These are phyloP conservation scores for Tephrocybe sp. DNA, from an alignment of 768 basidiomycete species.

Conservation along the genomic window DNA sequence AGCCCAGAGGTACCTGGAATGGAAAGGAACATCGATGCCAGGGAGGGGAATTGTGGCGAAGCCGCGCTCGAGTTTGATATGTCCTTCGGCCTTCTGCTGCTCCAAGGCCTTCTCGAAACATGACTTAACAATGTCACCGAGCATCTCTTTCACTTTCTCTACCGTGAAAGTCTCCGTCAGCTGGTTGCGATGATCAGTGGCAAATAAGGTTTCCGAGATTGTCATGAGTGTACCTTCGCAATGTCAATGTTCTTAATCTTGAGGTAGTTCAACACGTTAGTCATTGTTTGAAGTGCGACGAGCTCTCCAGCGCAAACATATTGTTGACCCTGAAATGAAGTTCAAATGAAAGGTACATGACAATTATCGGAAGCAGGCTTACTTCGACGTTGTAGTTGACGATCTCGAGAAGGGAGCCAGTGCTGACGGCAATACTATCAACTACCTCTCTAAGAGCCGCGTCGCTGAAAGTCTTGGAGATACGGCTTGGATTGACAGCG, in stretches of 20 bases:
- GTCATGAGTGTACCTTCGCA: slow-evolving; percentile 52
- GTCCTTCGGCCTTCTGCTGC: slow-evolving; percentile 79
- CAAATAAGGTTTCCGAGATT: not conserved
- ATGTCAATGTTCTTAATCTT: slow-evolving; percentile 97
- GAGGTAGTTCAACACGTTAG: slow-evolving; percentile 94
- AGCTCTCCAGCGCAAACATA: slow-evolving; percentile 99
- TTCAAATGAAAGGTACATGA: slow-evolving; percentile 29
- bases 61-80: slow-evolving; percentile 94
- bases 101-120: slow-evolving; percentile 76
- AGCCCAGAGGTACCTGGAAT: slow-evolving; percentile 98
- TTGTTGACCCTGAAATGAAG: slow-evolving; percentile 82
- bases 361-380: slow-evolving; percentile 17
- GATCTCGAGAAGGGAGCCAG: slow-evolving; percentile 88
- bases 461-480: slow-evolving; percentile 93
- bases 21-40: slow-evolving; percentile 99
- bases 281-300: slow-evolving; percentile 88
- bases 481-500: slow-evolving; percentile 96
- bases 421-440: slow-evolving; percentile 78
- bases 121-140: slow-evolving; percentile 85
- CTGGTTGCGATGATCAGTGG: slow-evolving; percentile 35
- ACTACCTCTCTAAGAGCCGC: slow-evolving; percentile 97
- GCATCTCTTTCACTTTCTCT: slow-evolving; percentile 96
- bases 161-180: slow-evolving; percentile 84
- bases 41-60: slow-evolving; percentile 95
- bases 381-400: slow-evolving; percentile 97